A percentile compares a stretch with the other conserved stretches of the same genome.
Evolutionary conservation across 441 rosid genomes (phyloP).

Genomic region (Cnidoscolus chayamansa): DNA sequence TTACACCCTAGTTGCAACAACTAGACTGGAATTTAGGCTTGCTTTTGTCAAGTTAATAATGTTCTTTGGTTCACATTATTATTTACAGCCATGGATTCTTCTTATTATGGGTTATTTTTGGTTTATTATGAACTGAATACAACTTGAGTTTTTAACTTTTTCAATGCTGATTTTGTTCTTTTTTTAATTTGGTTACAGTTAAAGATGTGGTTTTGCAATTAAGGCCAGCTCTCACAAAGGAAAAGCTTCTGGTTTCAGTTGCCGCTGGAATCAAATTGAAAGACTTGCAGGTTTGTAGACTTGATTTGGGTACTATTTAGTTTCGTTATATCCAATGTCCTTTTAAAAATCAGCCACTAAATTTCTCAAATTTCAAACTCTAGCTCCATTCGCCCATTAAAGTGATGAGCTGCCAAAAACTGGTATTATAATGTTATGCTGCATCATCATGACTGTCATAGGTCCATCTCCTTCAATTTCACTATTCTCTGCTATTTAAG

Average conservation of each 20-base stretch:
- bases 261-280: slow-evolving; percentile 79
- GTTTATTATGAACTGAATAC: background rate
- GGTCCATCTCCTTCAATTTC: background rate
- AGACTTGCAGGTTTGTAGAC: slow-evolving; percentile 64
- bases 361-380: background rate
- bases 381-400: background rate
- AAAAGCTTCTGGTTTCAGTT: slow-evolving; percentile 80
- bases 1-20: too few species aligned
- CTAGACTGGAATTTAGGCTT: background rate
- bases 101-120: background rate
- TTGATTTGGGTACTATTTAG: background rate
- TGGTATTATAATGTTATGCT: too few species aligned
- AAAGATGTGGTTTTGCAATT: slow-evolving; percentile 59
- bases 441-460: background rate
- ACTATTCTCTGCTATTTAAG: background rate
- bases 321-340: background rate
- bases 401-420: background rate
- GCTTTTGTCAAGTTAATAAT: background rate
- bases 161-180: background rate
- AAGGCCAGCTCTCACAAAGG: slow-evolving; percentile 55
- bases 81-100: background rate
- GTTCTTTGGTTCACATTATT: background rate
- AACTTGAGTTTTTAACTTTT: background rate
- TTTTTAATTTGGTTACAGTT: slow-evolving; percentile 40
- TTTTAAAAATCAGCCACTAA: background rate